Evolutionary conservation across 176 grass and related monocot genomes (phyloP), one percentile per base, ranked within the genome.

Genomic region (Bromus sterilis): DNA sequence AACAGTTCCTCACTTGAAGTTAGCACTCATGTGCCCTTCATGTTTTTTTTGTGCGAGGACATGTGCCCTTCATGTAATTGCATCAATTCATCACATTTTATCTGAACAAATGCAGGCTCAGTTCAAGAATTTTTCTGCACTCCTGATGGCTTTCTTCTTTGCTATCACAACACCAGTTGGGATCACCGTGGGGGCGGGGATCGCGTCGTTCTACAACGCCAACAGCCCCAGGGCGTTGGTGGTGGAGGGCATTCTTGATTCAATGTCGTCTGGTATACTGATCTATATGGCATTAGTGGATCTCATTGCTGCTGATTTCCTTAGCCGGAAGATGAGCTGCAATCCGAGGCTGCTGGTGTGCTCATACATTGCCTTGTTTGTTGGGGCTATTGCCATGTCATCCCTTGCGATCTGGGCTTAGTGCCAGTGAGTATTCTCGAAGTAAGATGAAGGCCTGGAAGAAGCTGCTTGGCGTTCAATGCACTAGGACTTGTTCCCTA

Each of bases 221-320:
- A 87, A 88, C 14, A 90, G 94, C 86, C 82, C 80, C 2, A 76
- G 66, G 66, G 87, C 89, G 6, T 84, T 90, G 43, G 72, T 92
- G 20, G 59, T 94, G 39, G 91, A 97, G 76, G 94, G 94, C 24
- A 84, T 92, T 56, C 77, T 97, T 23, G 89, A 97, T 69, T 88
- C 89, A 3, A 87, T 85, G n/a, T 92, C 94, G 0, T 89, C 94
- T 11, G 94, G 94, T 56, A 97, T 97, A 69, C 78, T 97, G 40
- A 94, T 97, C 78, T 94, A 97, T 34, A 92, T 90, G 89, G 89
- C 94, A 11, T 60, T 97, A 55, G 87, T 97, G 12, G 87, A 92
- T 82, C 87, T 97, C 46, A 90, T 97, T 63, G 87, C 91, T 51
- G 87, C 87, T 20, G 89, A 97, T 85, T 97, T 97, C 34, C 80